phyloP scores from a whole-genome alignment of 208 protist species.

The Trichomonas vaginalis region DNA sequence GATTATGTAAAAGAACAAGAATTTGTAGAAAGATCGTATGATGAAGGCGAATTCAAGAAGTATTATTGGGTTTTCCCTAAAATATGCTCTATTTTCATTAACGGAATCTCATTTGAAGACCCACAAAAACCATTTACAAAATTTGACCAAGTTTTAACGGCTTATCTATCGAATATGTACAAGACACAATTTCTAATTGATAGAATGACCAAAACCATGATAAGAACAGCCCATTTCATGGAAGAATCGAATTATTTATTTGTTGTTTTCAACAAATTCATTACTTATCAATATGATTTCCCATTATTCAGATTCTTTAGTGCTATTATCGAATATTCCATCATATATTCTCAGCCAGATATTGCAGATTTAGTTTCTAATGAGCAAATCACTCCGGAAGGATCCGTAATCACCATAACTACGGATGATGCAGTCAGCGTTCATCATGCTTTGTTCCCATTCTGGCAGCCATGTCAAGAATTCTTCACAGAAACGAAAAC shows the following conservation, averaged over 20 bases:
- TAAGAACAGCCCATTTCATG: neutral
- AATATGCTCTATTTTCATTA: neutral
- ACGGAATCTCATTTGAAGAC: neutral
- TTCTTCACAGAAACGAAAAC: neutral
- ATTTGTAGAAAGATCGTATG: neutral
- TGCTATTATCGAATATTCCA: neutral
- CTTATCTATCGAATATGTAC: neutral
- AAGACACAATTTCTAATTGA: neutral
- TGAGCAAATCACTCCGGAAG: neutral
- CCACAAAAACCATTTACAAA: neutral
- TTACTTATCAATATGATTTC: neutral
- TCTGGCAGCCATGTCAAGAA: neutral
- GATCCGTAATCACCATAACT: neutral
- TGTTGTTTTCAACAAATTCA: neutral
- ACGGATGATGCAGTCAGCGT: neutral
- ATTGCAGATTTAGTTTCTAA: neutral
- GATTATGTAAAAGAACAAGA: neutral
- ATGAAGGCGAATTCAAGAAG: neutral
- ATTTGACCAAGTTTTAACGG: neutral
- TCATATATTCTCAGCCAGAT: neutral
- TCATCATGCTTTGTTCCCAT: neutral
- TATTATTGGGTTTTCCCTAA: neutral
- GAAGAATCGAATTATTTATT: neutral
- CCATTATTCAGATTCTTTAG: neutral
- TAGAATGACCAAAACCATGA: neutral